Base-by-base conservation (phyloP, 352 stramenopile species). In the Albugo laibachii region DNA sequence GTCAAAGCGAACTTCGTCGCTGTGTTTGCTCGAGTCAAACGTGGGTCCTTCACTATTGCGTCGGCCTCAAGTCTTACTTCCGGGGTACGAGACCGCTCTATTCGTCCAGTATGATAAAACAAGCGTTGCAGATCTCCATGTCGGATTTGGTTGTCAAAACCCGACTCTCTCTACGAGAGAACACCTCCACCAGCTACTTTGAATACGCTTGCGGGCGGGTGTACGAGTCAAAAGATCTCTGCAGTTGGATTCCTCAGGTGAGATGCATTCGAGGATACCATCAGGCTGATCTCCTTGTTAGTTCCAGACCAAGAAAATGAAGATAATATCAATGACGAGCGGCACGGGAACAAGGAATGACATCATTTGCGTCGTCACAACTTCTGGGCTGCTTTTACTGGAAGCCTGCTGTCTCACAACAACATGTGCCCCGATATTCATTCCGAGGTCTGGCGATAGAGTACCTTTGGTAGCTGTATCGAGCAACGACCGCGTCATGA, bases 141-240 rank as follows among this genome's bases (percentile, higher is more conserved):
- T 79, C 69, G 0, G 72, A 85, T 45, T 55, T 85, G 0, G 48
- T 55, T 11, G 69, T 59, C n/a, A 85, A 80, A 50, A 67, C 65
- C 0, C 57, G 69, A 14, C 58, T 65, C 10, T 48, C 65, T 24
- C 62, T 58, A 10, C 65, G 65, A 31, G 69, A 80, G 49, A 84
- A 69, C 21, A 52, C 69, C 6, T 60, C 65, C 8, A 65, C 69
- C 0, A 77, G 61, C 35, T 78, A 70, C 47, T 58, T 63, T 12
- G 72, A 85, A 58, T 75, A 79, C 53, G 53, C 52, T 24, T 55
- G 65, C 13, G 50, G 45, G 12, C 62, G 55, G 15, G 63, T 56
- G 1, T 59, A 66, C 19, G 69, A 85, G 41, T 77, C 69, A 10
- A 56, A 52, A 21, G 72, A 85, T 37, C 47, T 81, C 12, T 54